Evolutionary conservation across 2,329 filamentous ascomycete species (phyloP), one percentile per base, ranked within the genome.

Genomic region (Myotisia sp.): DNA sequence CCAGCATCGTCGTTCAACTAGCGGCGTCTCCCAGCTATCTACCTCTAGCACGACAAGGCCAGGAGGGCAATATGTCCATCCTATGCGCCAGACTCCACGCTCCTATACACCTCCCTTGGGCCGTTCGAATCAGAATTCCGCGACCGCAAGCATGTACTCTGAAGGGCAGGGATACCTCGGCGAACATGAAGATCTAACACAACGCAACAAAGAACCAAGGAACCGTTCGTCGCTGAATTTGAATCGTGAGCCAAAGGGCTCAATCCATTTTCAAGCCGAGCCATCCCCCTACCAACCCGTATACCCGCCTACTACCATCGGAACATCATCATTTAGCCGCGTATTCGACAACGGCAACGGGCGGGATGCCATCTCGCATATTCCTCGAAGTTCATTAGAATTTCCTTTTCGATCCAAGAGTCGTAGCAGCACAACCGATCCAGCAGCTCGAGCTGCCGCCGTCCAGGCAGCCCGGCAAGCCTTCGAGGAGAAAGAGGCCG

Each of bases 401-500:
- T 68, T 65, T 41, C 61, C 67, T 14, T 66, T 71, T 42, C 62
- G 64, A 52, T 68, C 45, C 14, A 63, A 60, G 33, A 63, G 59
- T 17, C 57, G 63, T 36, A 54, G 33, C 13, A 40, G 40, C 23
- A 52, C 60, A 37, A 60, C 58, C 10, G 70, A 74, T 43, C 60
- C 69, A 5, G 58, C 64, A 19, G 64, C 65, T 4, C 63, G 68
- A 24, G 69, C 68, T 26, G 69, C 70, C 12, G 64, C 64, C 3
- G 68, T 75, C 6, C 64, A 67, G 36, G 68, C 66, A 28, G 65
- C 68, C 4, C 63, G 71, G 5, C 58, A 64, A 33, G 70, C 70
- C 20, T 74, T 73, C 47, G 61, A 69, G 38, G 68, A 73, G 42
- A 70, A 70, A 43, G 68, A 74, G 51, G 67, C 65, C 3, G 67